Evolutionary conservation across 192 early-diverging fungal genomes (phyloP), one percentile per base, ranked within the genome.

Genomic region (Linnemannia zychae): DNA sequence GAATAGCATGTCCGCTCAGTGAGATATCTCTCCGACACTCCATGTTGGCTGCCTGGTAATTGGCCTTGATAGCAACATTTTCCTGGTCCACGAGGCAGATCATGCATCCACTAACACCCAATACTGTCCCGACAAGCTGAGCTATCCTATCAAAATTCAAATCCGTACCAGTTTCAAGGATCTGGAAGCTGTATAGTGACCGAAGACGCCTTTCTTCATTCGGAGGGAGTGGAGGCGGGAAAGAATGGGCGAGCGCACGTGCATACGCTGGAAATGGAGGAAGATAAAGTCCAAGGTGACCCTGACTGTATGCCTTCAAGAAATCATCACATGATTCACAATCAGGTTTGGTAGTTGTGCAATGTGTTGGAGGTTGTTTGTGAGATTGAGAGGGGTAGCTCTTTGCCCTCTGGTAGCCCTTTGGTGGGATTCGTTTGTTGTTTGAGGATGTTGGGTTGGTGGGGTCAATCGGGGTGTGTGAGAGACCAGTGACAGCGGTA

Each of bases 1-100:
- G 57, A 31, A 89, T 81, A 4, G 88, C 71, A 38, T 89, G 88
- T 5, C 75, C 74, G 60, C 86, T 84, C 7, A 89, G 67, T 44
- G 77, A 80, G 2, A 71, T 15, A 33, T 76, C 81, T 65, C 88
- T 74, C 6, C 28, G 48, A 37, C 63, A 77, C 24, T 74, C 76
- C 66, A 65, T 60, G 47, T 74, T 49, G 2, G 33, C 67, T 47
- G 65, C 66, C 7, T 20, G 75, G 68, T 69, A 65, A 2, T 68
- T 38, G 1, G 85, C 77, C 40, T 87, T 87, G 79, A 80, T 47
- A 28, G 74, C 53, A 38, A 81, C 40, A 0, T 63, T 38, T 1
- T 74, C 60, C 22, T 71, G 52, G 38, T 87, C 76, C 4, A 87
- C 85, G 20, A 87, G 79, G 38, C 68, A 52, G 48, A 87, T 77